Evolutionary conservation across 2,329 filamentous ascomycete genomes (phyloP).

Genomic region (Colletotrichum coccodes): DNA sequence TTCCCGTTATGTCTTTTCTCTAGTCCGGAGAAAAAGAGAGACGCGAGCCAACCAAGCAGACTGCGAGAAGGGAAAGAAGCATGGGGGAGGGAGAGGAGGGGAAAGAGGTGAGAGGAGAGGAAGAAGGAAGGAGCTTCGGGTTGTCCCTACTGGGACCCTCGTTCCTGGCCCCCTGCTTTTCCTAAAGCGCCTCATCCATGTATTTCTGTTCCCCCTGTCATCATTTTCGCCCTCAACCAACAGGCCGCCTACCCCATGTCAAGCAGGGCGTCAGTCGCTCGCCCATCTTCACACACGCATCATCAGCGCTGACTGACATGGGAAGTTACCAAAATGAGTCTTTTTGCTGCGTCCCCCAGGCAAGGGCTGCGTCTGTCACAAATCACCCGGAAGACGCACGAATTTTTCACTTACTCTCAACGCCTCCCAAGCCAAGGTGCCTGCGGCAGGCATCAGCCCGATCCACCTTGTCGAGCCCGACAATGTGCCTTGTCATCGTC

Average conservation of each 20-base stretch:
- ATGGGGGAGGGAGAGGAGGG: too few species aligned
- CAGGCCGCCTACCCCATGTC: not conserved
- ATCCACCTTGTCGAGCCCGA: not conserved
- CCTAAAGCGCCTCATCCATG: too few species aligned
- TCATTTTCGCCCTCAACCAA: not conserved
- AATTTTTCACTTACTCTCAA: not conserved
- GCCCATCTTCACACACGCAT: not conserved
- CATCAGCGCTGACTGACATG: not conserved
- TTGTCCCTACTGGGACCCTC: too few species aligned
- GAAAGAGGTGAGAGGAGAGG: too few species aligned
- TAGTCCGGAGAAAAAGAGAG: too few species aligned
- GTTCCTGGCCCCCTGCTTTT: not conserved
- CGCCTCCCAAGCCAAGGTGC: not conserved
- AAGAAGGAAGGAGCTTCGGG: too few species aligned
- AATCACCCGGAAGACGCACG: not conserved
- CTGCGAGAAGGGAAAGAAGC: not conserved
- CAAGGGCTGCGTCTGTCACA: not conserved
- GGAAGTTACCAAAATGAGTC: not conserved
- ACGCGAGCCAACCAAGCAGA: too few species aligned
- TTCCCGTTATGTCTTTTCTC: not conserved
- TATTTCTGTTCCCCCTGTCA: too few species aligned
- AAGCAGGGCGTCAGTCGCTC: not conserved
- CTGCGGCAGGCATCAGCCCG: not conserved
- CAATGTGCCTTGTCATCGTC: not conserved
- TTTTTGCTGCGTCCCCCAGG: not conserved